Base-by-base conservation (phyloP, 2,329 filamentous ascomycete genomes). In the Scytalidium sp. region DNA sequence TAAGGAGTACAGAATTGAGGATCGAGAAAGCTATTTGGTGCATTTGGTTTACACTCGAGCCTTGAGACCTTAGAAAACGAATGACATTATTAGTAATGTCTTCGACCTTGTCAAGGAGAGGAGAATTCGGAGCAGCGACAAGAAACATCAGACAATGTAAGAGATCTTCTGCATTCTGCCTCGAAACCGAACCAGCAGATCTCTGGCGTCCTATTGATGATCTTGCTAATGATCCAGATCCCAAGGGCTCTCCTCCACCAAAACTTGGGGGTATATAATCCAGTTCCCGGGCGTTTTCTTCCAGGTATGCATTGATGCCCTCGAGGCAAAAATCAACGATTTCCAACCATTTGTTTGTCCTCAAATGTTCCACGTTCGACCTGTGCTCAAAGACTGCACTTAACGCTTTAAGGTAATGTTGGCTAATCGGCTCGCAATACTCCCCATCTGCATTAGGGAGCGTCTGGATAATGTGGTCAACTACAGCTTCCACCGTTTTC, bases 401-500 rank as follows among this genome's bases (percentile, higher is more conserved):
- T 56, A 99, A 71, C 19, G 84, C 80, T 70, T 89, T 96, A 57
- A 89, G 78, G 64, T 97, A 96, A 62, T 94, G 84, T 44, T 84
- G 77, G 20, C 84, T 71, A 4, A 99, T 75, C 11, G 87, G 85
- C 50, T 84, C 76, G 55, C 90, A 83, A 47, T 87, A 80, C 2
- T 74, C 77, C 13, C 83, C 83, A 47, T 84, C 79, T 1, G 76
- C 67, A 15, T 74, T 78, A 2, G 84, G 80, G 3, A 96, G 74
- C 17, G 84, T 83, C 56, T 96, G 84, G 3, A 83, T 85, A 53
- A 97, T 86, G 68, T 96, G 91, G 56, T 90, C 84, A 56, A 96
- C 75, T 15, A 97, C 73, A 5, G 87, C 82, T 58, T 85, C 80
- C n/a, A 93, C 75, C 1, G 91, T 93, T 65, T 90, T 95, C 52